These are phyloP conservation scores for Rhodotorula sp. DNA, from an alignment of 1,284 basidiomycete genomes.

Conservation along the genomic window DNA sequence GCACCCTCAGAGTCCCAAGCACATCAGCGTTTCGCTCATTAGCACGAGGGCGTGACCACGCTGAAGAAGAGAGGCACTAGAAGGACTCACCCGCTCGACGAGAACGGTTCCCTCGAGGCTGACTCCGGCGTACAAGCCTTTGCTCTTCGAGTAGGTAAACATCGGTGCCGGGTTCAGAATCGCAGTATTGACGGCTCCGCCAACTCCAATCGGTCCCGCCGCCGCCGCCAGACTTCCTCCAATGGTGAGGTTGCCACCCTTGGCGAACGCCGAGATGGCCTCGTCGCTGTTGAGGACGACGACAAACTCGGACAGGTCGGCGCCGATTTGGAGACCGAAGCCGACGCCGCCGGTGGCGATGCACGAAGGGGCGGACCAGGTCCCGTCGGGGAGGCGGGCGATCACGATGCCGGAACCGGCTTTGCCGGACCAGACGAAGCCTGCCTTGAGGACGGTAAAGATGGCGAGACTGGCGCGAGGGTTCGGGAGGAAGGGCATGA, in stretches of 20 bases:
- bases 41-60: neutral
- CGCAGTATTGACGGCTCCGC: constrained; percentile 81
- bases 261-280: constrained; percentile 88
- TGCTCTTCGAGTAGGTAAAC: constrained; percentile 72
- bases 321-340: constrained; percentile 93
- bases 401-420: constrained; percentile 93
- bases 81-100: constrained; percentile 72
- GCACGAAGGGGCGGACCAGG: constrained; percentile 95
- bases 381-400: constrained; percentile 89
- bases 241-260: constrained; percentile 93
- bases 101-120: constrained; percentile 92
- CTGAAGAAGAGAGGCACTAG: too few species aligned
- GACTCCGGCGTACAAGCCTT: constrained; percentile 90
- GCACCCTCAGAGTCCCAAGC: too few species aligned
- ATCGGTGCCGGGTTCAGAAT: constrained; percentile 91
- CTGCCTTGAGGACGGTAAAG: constrained; percentile 77
- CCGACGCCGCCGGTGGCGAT: constrained; percentile 92
- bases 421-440: constrained; percentile 66
- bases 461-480: constrained; percentile 74
- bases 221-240: constrained; percentile 56
- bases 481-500: too few species aligned
- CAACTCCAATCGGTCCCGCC: constrained; percentile 92
- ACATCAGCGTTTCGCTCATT: too few species aligned
- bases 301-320: constrained; percentile 54
- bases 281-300: constrained; percentile 96